Conservation (phyloP, 306 rosid species). For the Gynostemma pentaphyllum region DNA sequence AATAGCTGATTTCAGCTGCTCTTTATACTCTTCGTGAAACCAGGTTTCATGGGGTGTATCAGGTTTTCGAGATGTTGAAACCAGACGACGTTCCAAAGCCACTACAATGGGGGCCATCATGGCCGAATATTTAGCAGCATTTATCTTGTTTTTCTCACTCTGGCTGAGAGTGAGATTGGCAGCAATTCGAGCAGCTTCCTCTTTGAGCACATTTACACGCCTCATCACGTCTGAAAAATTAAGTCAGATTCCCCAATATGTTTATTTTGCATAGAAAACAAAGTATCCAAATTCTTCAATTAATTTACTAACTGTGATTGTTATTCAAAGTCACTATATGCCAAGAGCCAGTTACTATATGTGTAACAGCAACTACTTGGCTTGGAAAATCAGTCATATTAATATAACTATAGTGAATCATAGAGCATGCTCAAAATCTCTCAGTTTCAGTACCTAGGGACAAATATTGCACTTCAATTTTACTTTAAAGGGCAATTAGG, state of each 20-base stretch:
- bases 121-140: slow-evolving; percentile 91
- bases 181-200: slow-evolving; percentile 89
- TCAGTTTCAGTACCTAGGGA: neutral
- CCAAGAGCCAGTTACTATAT: neutral
- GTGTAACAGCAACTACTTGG: neutral
- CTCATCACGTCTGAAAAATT: slow-evolving; percentile 77
- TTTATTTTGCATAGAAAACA: slow-evolving; percentile 7
- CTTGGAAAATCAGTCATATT: neutral
- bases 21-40: slow-evolving; percentile 83
- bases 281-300: neutral
- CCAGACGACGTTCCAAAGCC: slow-evolving; percentile 90
- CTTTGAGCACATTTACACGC: slow-evolving; percentile 82
- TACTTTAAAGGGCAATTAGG: neutral
- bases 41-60: slow-evolving; percentile 94
- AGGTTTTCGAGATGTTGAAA: slow-evolving; percentile 89
- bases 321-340: neutral
- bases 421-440: neutral
- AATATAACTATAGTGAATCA: neutral
- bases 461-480: neutral
- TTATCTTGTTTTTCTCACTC: slow-evolving; percentile 85
- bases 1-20: slow-evolving; percentile 63
- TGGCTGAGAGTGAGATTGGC: slow-evolving; percentile 83
- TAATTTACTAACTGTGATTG: neutral
- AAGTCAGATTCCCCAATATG: slow-evolving; percentile 11
- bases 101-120: slow-evolving; percentile 99